Percentiles rank a stretch among this genome's conserved stretches.
phyloP scores from a whole-genome alignment of 805 yeast species.

The Monosporozyma unispora region DNA sequence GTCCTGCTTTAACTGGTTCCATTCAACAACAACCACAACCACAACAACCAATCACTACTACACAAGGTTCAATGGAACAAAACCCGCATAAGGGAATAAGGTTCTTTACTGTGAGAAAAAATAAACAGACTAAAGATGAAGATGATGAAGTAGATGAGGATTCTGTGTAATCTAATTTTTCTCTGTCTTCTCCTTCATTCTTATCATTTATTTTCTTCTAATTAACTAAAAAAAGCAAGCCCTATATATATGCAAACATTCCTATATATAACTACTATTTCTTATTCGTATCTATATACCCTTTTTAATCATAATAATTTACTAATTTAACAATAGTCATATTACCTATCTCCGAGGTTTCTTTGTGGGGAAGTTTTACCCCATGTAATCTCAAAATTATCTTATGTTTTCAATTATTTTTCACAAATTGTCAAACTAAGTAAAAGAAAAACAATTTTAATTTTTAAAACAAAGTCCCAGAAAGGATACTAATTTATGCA shows the following conservation, averaged over 20 bases:
- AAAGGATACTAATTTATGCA: not conserved
- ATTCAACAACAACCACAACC: not conserved
- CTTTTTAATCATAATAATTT: not conserved
- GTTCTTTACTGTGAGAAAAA: slow-evolving; percentile 64
- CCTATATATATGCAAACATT: not conserved
- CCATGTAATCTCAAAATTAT: not conserved
- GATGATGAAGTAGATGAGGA: slow-evolving; percentile 17
- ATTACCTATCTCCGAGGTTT: too few relatives aligned
- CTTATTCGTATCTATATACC: slow-evolving; percentile 1
- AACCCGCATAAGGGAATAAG: slow-evolving; percentile 47
- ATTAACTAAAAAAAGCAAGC: not conserved
- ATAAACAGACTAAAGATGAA: slow-evolving; percentile 24
- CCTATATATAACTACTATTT: not conserved
- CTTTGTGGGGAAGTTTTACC: not conserved
- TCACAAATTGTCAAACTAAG: not conserved
- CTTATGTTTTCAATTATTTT: not conserved
- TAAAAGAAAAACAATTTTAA: not conserved
- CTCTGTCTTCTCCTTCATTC: not conserved
- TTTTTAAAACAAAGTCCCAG: not conserved
- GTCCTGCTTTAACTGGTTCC: not conserved
- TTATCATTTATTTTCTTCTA: not conserved
- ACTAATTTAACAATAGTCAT: not conserved
- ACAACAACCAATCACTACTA: not conserved
- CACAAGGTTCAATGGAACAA: slow-evolving; percentile 7
- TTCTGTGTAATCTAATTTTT: slow-evolving; percentile 7